Evolutionary conservation across 257 asterid genomes (phyloP), one percentile per base, ranked within the genome.

Genomic region (Datura wrightii): DNA sequence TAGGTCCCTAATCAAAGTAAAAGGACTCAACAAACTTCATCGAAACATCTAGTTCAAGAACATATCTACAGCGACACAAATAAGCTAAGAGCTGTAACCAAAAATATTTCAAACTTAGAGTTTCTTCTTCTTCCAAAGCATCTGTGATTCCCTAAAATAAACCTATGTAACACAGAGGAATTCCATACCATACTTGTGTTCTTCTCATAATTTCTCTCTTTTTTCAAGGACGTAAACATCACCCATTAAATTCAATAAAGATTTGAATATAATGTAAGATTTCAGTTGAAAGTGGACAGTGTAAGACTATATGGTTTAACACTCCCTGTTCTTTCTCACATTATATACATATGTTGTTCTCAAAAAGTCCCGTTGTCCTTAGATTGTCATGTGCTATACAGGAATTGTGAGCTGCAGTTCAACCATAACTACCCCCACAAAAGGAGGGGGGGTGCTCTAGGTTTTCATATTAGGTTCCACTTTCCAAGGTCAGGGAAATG

Each of bases 31-130:
- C 71, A 63, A 34, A 10, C 31, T 24, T 24, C 31, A 24, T 63
- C 8, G 5, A 31, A 31, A 11, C 71, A 63, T 34, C 9, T 31
- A 63, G 36, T 36, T 4, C 9, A 63, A 24, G 71, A 31, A 31
- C 36, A 63, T 36, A 63, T 63, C 42, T 13, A 63, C 42, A 34
- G 5, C 34, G 16, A 63, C 71, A 63, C 42, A 15, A 18, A 56
- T 63, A 63, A 63, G 71, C 44, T 63, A 63, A 63, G 42, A 10
- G 71, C 16, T 63, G 71, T 63, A 63, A 19, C 4, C 71, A 63
- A 63, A 63, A 10, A 4, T 10, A 31, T 10, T 63, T 34, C 18
- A 63, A 34, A 34, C 36, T 63, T 9, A 24, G 71, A 63, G 18
- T 63, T 34, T 63, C 71, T 63, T 24, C 18, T 31, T 4, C 42